Conservation (phyloP, 805 yeast species). For the Metschnikowia baotianmanensis region DNA sequence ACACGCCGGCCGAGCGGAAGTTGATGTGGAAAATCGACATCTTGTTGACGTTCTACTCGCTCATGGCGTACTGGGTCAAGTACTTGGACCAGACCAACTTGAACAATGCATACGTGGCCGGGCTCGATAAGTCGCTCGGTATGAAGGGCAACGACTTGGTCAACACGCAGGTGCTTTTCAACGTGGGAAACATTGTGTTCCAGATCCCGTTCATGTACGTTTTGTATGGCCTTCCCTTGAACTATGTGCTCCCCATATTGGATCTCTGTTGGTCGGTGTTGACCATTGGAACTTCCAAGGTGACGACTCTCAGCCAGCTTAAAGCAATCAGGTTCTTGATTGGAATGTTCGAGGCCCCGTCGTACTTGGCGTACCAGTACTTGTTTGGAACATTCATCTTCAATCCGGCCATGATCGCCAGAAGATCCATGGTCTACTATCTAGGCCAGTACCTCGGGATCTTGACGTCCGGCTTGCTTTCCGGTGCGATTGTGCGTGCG, state of each 20-base stretch:
- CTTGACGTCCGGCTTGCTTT: slow-evolving; percentile 29
- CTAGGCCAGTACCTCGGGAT: slow-evolving; percentile 31
- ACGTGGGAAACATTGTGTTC: slow-evolving; percentile 26
- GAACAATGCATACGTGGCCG: slow-evolving; percentile 29
- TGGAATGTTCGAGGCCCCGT: slow-evolving; percentile 27
- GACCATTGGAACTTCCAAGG: slow-evolving; percentile 23
- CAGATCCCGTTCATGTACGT: slow-evolving; percentile 26
- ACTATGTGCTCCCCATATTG: slow-evolving; percentile 21
- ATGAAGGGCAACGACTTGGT: slow-evolving; percentile 31
- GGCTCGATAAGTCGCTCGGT: slow-evolving; percentile 22
- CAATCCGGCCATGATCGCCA: slow-evolving; percentile 25
- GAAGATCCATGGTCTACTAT: slow-evolving; percentile 27
- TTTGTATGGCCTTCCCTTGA: slow-evolving; percentile 23
- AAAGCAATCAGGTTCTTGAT: slow-evolving; percentile 27
- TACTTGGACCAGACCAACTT: slow-evolving; percentile 25
- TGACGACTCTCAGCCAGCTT: slow-evolving; percentile 19
- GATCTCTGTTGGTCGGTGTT: slow-evolving; percentile 25
- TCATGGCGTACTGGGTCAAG: slow-evolving; percentile 34
- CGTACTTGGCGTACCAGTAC: slow-evolving; percentile 28
- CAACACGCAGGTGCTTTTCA: slow-evolving; percentile 25
- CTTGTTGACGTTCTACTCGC: slow-evolving; percentile 25
- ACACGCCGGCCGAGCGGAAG: slow-evolving; percentile 28
- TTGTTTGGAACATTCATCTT: slow-evolving; percentile 26
- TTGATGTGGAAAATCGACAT: slow-evolving; percentile 31
- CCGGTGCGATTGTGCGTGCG: slow-evolving; percentile 20